Conservation (phyloP, 805 yeast genomes). For the Wickerhamomyces chambardii region DNA sequence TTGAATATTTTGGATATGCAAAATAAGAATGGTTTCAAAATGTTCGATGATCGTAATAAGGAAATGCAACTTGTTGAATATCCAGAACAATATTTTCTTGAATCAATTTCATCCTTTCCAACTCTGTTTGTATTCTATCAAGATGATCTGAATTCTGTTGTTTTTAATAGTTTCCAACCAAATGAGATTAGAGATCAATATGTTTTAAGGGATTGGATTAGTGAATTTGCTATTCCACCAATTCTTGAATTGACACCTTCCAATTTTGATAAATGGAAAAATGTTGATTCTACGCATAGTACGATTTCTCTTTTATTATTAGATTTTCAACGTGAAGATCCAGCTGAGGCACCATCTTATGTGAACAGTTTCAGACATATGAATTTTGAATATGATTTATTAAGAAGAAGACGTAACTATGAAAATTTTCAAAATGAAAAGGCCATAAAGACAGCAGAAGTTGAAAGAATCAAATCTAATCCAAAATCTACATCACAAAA, state of each 20-base stretch:
- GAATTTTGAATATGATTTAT: conserved; percentile 29
- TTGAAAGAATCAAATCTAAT: conserved; percentile 26
- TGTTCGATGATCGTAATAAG: conserved; percentile 35
- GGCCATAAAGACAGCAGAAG: background rate
- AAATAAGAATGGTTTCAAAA: conserved; percentile 20
- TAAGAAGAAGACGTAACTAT: conserved; percentile 31
- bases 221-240: conserved; percentile 36
- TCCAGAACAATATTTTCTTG: conserved; percentile 37
- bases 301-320: background rate
- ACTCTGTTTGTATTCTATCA: conserved; percentile 55
- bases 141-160: conserved; percentile 37
- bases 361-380: background rate
- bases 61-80: conserved; percentile 27
- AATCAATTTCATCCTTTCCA: conserved; percentile 51
- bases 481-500: conserved; percentile 27
- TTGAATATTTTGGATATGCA: conserved; percentile 31
- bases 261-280: conserved; percentile 6
- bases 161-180: conserved; percentile 54
- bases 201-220: conserved; percentile 40
- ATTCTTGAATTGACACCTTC: conserved; percentile 39
- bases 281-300: background rate
- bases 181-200: conserved; percentile 48
- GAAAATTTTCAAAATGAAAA: conserved; percentile 20
- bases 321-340: background rate
- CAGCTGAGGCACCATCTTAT: background rate